Percentiles rank a stretch among this genome's conserved stretches.
These are phyloP conservation scores for Colletotrichum costaricense DNA, from an alignment of 2,329 filamentous ascomycete species.

Conservation along the genomic window DNA sequence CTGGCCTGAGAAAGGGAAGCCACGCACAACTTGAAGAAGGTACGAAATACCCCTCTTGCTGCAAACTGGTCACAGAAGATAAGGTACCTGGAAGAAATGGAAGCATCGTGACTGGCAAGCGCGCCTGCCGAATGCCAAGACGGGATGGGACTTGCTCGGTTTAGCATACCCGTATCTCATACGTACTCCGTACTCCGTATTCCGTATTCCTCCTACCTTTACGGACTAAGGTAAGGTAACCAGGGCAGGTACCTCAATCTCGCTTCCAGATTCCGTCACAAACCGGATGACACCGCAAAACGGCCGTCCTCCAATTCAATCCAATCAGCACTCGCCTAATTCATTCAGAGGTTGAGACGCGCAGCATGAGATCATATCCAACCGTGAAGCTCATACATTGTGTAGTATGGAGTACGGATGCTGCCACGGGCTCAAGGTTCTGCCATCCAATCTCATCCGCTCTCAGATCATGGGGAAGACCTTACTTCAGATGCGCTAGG, in stretches of 20 bases:
- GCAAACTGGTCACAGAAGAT: neutral
- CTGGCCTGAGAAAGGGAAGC: neutral
- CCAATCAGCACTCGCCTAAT: neutral
- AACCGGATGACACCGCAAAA: neutral
- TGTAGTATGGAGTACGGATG: neutral
- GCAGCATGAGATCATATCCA: neutral
- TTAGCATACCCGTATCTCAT: neutral
- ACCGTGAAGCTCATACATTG: too few relatives aligned
- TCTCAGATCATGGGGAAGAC: neutral
- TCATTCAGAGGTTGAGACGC: neutral
- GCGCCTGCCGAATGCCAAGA: conserved; percentile 15
- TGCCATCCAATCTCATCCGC: conserved; percentile 14
- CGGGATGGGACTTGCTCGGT: conserved; percentile 7
- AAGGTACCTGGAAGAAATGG: neutral
- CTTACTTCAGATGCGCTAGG: neutral
- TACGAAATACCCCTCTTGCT: neutral
- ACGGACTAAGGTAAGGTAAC: neutral
- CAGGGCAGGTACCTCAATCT: neutral
- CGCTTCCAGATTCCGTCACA: neutral
- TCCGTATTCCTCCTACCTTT: neutral
- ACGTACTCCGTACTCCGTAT: neutral
- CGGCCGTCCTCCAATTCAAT: neutral
- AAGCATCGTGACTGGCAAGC: neutral
- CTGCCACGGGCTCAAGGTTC: conserved; percentile 3
- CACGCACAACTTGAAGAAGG: neutral